phyloP scores from a whole-genome alignment of 345 rosid genomes.

The Stellera chamaejasme region DNA sequence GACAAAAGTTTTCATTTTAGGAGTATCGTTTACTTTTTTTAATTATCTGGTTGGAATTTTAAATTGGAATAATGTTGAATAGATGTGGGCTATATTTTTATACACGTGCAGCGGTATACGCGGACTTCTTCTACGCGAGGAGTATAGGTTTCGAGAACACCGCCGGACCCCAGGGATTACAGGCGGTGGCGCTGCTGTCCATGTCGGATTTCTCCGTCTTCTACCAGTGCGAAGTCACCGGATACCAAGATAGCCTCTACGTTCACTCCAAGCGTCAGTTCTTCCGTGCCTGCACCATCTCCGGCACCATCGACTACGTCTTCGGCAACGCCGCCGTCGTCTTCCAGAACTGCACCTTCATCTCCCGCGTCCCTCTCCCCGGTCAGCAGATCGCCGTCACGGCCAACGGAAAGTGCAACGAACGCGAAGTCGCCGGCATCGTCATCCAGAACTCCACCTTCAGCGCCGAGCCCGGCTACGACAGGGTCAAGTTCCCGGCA shows the following conservation, averaged over 20 bases:
- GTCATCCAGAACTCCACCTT: conserved; percentile 72
- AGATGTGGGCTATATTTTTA: background rate
- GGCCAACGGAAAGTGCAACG: conserved; percentile 52
- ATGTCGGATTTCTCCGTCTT: conserved; percentile 48
- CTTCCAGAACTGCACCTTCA: conserved; percentile 63
- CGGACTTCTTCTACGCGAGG: conserved; percentile 48
- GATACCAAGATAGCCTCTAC: conserved; percentile 69
- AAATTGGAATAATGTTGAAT: background rate
- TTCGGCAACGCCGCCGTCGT: conserved; percentile 59
- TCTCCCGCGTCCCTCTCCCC: conserved; percentile 41
- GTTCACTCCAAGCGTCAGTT: conserved; percentile 71
- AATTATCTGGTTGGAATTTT: background rate
- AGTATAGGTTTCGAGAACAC: conserved; percentile 69
- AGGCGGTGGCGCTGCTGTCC: conserved; percentile 75
- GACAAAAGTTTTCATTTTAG: background rate
- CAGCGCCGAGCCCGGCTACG: conserved; percentile 30
- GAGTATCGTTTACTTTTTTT: too few species aligned
- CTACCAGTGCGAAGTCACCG: conserved; percentile 67
- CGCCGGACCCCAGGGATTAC: conserved; percentile 61
- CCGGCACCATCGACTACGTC: conserved; percentile 77
- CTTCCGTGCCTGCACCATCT: conserved; percentile 73
- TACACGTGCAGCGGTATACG: conserved; percentile 41
- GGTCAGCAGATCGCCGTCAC: conserved; percentile 51
- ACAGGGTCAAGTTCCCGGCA: conserved; percentile 22
- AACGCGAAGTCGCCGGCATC: conserved; percentile 35